Conservation (phyloP, 2,329 filamentous ascomycete genomes). For the Cordyceps militaris region DNA sequence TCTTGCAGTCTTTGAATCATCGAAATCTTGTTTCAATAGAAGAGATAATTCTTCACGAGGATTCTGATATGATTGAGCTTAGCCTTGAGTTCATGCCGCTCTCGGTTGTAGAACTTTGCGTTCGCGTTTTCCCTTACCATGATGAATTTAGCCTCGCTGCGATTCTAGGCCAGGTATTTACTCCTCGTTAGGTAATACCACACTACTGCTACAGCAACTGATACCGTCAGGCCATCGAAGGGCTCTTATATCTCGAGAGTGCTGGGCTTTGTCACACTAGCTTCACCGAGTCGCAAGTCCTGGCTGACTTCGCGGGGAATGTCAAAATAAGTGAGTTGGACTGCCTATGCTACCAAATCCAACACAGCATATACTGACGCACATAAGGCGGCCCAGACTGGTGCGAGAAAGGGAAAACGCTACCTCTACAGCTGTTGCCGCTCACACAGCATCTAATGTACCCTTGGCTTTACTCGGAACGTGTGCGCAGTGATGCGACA, state of each 20-base stretch:
- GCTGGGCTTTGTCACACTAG: not conserved
- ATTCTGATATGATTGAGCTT: not conserved
- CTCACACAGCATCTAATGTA: conserved; percentile 1
- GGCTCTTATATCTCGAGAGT: not conserved
- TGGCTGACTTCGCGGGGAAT: not conserved
- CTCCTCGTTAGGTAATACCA: not conserved
- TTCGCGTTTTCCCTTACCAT: not conserved
- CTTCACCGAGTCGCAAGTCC: not conserved
- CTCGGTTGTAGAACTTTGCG: not conserved
- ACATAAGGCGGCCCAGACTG: too few species aligned
- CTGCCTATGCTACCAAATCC: not conserved
- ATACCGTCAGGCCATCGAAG: not conserved
- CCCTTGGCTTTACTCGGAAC: not conserved
- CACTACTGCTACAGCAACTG: not conserved
- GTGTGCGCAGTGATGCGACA: not conserved
- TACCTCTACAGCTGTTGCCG: not conserved
- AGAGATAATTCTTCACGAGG: not conserved
- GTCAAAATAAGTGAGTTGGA: conserved; percentile 3
- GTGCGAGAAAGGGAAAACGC: not conserved
- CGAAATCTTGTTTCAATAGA: not conserved
- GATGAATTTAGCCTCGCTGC: not conserved
- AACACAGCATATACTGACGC: not conserved
- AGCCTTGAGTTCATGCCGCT: not conserved
- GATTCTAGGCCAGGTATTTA: conserved; percentile 1
- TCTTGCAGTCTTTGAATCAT: not conserved